These are phyloP conservation scores for Lentithecium fluviatile DNA, from an alignment of 495 filamentous ascomycete genomes.

Conservation along the genomic window DNA sequence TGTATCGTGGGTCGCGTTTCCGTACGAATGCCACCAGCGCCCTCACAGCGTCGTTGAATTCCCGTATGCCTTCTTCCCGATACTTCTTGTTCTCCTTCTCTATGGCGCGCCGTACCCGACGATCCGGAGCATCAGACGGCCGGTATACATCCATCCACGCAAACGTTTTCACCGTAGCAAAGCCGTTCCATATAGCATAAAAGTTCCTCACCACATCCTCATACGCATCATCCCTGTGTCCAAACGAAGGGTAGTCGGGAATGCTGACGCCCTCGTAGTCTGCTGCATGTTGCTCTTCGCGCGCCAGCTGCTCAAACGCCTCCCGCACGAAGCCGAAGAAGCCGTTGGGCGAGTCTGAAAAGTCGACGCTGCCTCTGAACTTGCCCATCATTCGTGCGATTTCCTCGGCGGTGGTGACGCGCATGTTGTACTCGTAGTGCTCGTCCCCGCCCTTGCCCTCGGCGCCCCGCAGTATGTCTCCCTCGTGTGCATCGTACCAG, in stretches of 20 bases:
- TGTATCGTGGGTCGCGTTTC: slow-evolving; percentile 86
- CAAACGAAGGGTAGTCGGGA: slow-evolving; percentile 76
- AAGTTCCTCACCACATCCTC: slow-evolving; percentile 74
- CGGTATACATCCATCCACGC: slow-evolving; percentile 85
- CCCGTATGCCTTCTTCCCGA: slow-evolving; percentile 76
- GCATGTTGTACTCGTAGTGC: slow-evolving; percentile 61
- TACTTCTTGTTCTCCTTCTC: slow-evolving; percentile 91
- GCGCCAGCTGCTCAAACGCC: slow-evolving; percentile 75
- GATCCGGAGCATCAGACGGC: slow-evolving; percentile 81
- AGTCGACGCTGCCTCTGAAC: slow-evolving; percentile 73
- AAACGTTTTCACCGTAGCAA: slow-evolving; percentile 82
- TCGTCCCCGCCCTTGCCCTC: slow-evolving; percentile 48
- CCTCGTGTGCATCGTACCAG: slow-evolving; percentile 95
- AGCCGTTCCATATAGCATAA: slow-evolving; percentile 77
- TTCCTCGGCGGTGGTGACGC: slow-evolving; percentile 73
- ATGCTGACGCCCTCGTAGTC: slow-evolving; percentile 61
- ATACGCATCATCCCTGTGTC: slow-evolving; percentile 62
- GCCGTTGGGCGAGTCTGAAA: slow-evolving; percentile 70
- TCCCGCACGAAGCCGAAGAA: slow-evolving; percentile 77
- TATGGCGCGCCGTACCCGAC: slow-evolving; percentile 77
- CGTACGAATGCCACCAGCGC: slow-evolving; percentile 87
- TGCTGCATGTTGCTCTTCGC: slow-evolving; percentile 73
- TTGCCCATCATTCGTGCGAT: slow-evolving; percentile 69
- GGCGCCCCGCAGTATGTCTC: slow-evolving; percentile 70
- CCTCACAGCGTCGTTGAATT: slow-evolving; percentile 91